A percentile compares a stretch with the other conserved stretches of the same genome.
These are phyloP conservation scores for Cryphonectria nitschkei DNA, from an alignment of 2,329 filamentous ascomycete species.

Conservation along the genomic window DNA sequence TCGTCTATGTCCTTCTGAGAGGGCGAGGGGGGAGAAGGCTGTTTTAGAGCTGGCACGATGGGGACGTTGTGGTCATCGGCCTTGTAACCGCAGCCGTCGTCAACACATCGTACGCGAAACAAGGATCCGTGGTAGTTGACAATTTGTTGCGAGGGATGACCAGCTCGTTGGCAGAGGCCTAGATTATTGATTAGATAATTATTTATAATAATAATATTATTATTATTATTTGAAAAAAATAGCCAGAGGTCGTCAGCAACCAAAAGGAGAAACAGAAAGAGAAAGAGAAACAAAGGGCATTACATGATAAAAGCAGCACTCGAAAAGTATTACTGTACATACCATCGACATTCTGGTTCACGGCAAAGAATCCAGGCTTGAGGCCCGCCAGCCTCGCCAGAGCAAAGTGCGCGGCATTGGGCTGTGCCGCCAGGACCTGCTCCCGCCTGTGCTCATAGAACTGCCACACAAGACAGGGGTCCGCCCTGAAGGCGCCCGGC, in stretches of 20 bases:
- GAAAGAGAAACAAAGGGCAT: background rate
- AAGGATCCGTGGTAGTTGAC: constrained; percentile 82
- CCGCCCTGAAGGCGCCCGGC: constrained; percentile 1
- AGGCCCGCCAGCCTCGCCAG: background rate
- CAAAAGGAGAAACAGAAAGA: background rate
- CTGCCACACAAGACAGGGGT: constrained; percentile 13
- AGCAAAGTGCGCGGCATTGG: constrained; percentile 6
- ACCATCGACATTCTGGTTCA: constrained; percentile 7
- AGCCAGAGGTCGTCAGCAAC: too few relatives aligned
- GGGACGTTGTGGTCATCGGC: constrained; percentile 74
- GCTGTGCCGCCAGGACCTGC: background rate
- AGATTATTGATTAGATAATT: background rate
- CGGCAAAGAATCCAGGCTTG: background rate
- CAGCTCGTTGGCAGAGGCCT: constrained; percentile 51
- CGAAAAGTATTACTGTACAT: background rate
- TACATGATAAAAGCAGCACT: background rate
- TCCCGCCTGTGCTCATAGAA: constrained; percentile 12
- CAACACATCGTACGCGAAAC: constrained; percentile 78
- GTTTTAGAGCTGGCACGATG: constrained; percentile 73
- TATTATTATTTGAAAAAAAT: too few relatives aligned
- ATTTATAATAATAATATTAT: too few relatives aligned
- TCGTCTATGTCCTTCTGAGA: constrained; percentile 41
- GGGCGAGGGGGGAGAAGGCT: constrained; percentile 64
- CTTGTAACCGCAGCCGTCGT: constrained; percentile 69
- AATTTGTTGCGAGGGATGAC: constrained; percentile 70